A percentile compares a stretch with the other conserved stretches of the same genome.
phyloP scores from a whole-genome alignment of 306 rosid species.

The Amphicarpaea edgeworthii region DNA sequence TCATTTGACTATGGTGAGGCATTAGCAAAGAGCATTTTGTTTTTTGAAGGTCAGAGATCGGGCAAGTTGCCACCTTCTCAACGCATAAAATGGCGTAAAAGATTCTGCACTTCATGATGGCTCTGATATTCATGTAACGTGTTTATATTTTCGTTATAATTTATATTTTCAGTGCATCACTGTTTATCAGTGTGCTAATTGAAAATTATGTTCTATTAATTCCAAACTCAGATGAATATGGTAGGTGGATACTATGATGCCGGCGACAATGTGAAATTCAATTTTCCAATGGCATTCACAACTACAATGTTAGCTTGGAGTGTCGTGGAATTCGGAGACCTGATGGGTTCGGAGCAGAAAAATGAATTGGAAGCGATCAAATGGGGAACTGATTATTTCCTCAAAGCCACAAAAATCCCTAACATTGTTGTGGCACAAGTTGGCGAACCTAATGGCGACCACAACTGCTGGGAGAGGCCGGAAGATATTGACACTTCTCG shows the following conservation, averaged over 20 bases:
- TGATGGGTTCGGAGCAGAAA: constrained; percentile 48
- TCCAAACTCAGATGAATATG: constrained; percentile 42
- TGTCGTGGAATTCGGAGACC: constrained; percentile 55
- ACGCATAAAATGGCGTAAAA: no score
- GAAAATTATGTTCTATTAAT: background rate
- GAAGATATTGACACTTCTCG: constrained; percentile 68
- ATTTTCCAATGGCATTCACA: constrained; percentile 67
- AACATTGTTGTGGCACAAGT: constrained; percentile 49
- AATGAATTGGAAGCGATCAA: constrained; percentile 52
- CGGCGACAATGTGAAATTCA: constrained; percentile 68
- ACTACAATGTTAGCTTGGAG: constrained; percentile 62
- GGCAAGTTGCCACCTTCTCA: no score
- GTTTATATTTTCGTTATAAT: no score
- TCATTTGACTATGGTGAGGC: no score
- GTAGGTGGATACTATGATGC: constrained; percentile 69
- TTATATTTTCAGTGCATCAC: no score
- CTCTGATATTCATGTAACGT: no score
- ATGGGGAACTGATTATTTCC: constrained; percentile 64
- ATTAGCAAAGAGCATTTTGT: no score
- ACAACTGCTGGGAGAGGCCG: constrained; percentile 63
- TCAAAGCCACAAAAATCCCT: constrained; percentile 48
- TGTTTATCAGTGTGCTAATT: no score
- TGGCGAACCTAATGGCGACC: constrained; percentile 50
- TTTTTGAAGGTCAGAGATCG: no score
- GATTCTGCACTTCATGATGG: no score